Conservation (phyloP, 2,329 filamentous ascomycete genomes). For the Aspergillus sp. region DNA sequence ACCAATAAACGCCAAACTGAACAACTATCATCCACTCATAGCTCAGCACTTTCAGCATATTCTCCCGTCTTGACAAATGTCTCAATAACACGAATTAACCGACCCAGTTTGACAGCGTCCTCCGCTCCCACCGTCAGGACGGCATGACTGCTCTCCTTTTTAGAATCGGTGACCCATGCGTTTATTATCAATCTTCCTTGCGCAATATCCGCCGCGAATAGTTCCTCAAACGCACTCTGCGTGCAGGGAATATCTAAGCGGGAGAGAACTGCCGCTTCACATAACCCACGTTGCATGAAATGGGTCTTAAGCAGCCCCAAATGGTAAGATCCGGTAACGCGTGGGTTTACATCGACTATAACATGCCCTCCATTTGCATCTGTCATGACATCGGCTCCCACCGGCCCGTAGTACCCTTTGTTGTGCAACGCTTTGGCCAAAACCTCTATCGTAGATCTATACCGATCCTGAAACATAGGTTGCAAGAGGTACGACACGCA, state of each 20-base stretch:
- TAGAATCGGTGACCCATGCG: not conserved
- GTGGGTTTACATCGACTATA: slow-evolving; percentile 10
- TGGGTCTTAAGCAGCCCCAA: slow-evolving; percentile 6
- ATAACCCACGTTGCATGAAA: not conserved
- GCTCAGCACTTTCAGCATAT: not conserved
- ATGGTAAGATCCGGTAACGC: slow-evolving; percentile 8
- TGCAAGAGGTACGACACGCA: not conserved
- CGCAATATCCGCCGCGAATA: not conserved
- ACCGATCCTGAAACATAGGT: not conserved
- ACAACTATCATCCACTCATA: not conserved
- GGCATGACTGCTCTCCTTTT: not conserved
- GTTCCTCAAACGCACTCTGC: not conserved
- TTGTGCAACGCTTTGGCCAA: not conserved
- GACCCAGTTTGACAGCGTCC: not conserved
- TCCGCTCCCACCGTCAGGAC: not conserved
- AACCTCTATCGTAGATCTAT: not conserved
- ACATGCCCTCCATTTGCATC: not conserved
- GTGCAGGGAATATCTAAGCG: not conserved
- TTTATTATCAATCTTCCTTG: slow-evolving; percentile 4
- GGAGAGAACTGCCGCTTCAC: not conserved
- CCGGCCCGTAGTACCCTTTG: slow-evolving; percentile 10
- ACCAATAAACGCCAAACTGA: not conserved
- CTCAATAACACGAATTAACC: not conserved
- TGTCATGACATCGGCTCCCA: slow-evolving; percentile 7
- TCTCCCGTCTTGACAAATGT: not conserved